Percentiles rank a stretch among this genome's conserved stretches.
phyloP scores from a whole-genome alignment of 768 basidiomycete genomes.

The Suillus luteus region DNA sequence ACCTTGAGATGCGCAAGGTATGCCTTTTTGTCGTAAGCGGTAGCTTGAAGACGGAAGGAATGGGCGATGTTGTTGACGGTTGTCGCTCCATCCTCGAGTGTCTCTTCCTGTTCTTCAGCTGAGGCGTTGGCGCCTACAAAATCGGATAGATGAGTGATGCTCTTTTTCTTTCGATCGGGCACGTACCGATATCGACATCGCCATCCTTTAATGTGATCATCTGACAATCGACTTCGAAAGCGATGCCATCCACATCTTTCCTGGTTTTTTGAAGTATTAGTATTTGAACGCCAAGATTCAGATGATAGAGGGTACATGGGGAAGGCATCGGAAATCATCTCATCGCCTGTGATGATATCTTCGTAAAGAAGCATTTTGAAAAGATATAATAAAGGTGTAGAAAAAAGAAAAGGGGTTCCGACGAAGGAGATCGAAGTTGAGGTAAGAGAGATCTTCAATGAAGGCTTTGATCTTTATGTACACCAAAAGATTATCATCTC shows the following conservation, averaged over 20 bases:
- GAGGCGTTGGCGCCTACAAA: constrained; percentile 87
- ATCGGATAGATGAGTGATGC: background rate
- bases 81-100: constrained; percentile 72
- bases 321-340: constrained; percentile 96
- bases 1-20: constrained; percentile 83
- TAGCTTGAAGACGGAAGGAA: constrained; percentile 87
- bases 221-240: constrained; percentile 85
- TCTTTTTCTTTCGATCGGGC: background rate
- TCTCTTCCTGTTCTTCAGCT: constrained; percentile 81
- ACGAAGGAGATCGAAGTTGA: constrained; percentile 6
- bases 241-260: constrained; percentile 75
- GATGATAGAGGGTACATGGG: constrained; percentile 57
- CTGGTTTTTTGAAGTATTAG: constrained; percentile 41
- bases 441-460: background rate
- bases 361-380: constrained; percentile 69
- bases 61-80: constrained; percentile 88
- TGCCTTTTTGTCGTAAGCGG: constrained; percentile 88
- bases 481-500: constrained; percentile 21
- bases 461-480: constrained; percentile 15
- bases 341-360: constrained; percentile 78
- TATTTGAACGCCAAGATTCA: constrained; percentile 5
- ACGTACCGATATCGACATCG: constrained; percentile 86
- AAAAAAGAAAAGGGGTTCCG: constrained; percentile 16
- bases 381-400: background rate
- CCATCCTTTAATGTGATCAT: constrained; percentile 71